phyloP scores from a whole-genome alignment of 805 yeast species.

The Saccharomycopsis oosterbeekiorum region DNA sequence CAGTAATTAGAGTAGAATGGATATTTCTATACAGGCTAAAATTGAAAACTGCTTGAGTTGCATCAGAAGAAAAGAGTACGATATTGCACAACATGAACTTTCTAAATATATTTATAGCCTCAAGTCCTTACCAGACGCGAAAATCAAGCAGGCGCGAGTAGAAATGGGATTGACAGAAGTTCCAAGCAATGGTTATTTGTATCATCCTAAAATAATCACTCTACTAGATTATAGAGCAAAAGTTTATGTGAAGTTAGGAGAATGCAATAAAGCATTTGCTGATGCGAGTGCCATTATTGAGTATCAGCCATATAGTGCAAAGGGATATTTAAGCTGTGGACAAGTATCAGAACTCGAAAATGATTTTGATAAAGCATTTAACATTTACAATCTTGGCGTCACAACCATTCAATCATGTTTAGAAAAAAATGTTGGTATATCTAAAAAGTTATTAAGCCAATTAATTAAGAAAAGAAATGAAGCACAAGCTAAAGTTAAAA shows the following conservation, averaged over 20 bases:
- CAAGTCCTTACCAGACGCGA: background rate
- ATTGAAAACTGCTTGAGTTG: background rate
- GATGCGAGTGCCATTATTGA: constrained; percentile 11
- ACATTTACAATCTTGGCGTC: constrained; percentile 7
- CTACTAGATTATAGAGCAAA: constrained; percentile 14
- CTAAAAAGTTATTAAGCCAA: constrained; percentile 2
- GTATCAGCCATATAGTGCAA: constrained; percentile 14
- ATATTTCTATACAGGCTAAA: background rate
- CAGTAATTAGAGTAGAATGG: background rate
- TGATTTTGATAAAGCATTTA: constrained; percentile 1
- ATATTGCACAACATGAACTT: background rate
- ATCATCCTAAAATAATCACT: constrained; percentile 12
- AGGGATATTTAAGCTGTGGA: constrained; percentile 16
- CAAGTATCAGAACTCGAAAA: constrained; percentile 2
- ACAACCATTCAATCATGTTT: constrained; percentile 1
- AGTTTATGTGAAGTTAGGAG: constrained; percentile 22
- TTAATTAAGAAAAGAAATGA: background rate
- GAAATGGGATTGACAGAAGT: constrained; percentile 7
- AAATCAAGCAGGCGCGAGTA: constrained; percentile 8
- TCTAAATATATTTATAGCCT: background rate
- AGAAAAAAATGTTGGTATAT: constrained; percentile 4
- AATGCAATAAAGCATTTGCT: constrained; percentile 18
- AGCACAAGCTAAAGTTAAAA: background rate
- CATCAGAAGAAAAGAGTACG: constrained; percentile 6
- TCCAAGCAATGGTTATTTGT: constrained; percentile 3